Conservation (phyloP, 2,329 filamentous ascomycete genomes). For the Trichoderma afroharzianum region DNA sequence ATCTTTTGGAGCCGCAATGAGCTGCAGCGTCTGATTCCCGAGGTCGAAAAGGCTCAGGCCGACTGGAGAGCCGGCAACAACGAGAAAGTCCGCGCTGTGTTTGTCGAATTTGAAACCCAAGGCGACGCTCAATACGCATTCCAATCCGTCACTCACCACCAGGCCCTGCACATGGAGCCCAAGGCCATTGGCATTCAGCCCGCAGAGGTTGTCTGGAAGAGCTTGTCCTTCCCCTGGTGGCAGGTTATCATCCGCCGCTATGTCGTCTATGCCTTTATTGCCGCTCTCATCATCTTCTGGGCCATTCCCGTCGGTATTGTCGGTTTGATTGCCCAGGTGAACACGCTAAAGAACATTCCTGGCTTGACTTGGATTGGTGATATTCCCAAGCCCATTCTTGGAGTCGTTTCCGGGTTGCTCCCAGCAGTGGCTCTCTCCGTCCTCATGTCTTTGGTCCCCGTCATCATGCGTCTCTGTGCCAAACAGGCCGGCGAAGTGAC, state of each 20-base stretch:
- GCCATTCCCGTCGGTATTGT: slow-evolving; percentile 72
- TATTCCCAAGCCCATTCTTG: slow-evolving; percentile 66
- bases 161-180: slow-evolving; percentile 78
- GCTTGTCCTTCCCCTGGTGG: slow-evolving; percentile 67
- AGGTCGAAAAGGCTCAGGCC: slow-evolving; percentile 62
- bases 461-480: slow-evolving; percentile 62
- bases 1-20: slow-evolving; percentile 75
- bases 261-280: slow-evolving; percentile 61
- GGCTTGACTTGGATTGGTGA: slow-evolving; percentile 72
- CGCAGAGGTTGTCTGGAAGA: slow-evolving; percentile 80
- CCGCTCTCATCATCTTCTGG: slow-evolving; percentile 81
- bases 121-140: slow-evolving; percentile 80
- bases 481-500: slow-evolving; percentile 77
- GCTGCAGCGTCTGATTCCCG: slow-evolving; percentile 54
- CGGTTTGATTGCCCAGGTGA: slow-evolving; percentile 79
- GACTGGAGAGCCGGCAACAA: slow-evolving; percentile 62
- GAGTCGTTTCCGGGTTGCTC: slow-evolving; percentile 78
- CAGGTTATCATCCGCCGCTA: slow-evolving; percentile 68
- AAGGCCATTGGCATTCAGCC: slow-evolving; percentile 80
- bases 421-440: slow-evolving; percentile 75
- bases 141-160: slow-evolving; percentile 77
- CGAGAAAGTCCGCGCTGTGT: slow-evolving; percentile 68
- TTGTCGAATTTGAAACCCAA: slow-evolving; percentile 85
- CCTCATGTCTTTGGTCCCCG: slow-evolving; percentile 78
- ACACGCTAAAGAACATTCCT: slow-evolving; percentile 61